Conservation (phyloP, 1,284 basidiomycete species). For the Microbotryum saponariae region DNA sequence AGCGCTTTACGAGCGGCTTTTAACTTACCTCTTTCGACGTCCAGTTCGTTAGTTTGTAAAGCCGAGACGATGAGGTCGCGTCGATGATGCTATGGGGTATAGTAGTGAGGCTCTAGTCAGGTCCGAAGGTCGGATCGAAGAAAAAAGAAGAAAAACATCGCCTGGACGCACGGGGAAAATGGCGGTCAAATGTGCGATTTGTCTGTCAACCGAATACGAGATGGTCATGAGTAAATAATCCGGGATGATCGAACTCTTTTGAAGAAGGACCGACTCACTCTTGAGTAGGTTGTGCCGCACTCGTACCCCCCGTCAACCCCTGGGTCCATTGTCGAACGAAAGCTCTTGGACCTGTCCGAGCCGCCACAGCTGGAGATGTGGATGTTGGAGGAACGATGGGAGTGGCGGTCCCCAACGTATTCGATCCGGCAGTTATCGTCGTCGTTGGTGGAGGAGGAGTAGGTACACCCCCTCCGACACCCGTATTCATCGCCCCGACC, state of each 20-base stretch:
- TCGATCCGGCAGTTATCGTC: too few species aligned
- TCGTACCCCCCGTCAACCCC: slow-evolving; percentile 12
- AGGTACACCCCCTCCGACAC: not conserved
- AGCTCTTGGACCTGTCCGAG: slow-evolving; percentile 1
- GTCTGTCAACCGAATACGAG: not conserved
- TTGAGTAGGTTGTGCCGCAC: not conserved
- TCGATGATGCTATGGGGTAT: slow-evolving; percentile 6
- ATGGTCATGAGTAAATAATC: not conserved
- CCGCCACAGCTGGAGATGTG: not conserved
- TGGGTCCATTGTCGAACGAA: slow-evolving; percentile 24
- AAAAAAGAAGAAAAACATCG: too few species aligned
- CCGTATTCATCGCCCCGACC: not conserved
- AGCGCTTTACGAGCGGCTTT: not conserved
- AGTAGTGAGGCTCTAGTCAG: too few species aligned
- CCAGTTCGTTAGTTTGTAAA: slow-evolving; percentile 11
- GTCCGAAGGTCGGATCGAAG: not conserved
- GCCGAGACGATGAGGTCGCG: slow-evolving; percentile 18
- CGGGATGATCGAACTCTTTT: not conserved
- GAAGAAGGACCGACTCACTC: slow-evolving; percentile 1
- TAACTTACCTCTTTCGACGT: slow-evolving; percentile 7
- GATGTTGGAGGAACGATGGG: not conserved
- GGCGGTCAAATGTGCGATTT: slow-evolving; percentile 17
- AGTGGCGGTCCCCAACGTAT: not conserved
- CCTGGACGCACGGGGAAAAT: slow-evolving; percentile 19
- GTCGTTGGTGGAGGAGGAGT: not conserved